Percentiles rank a stretch among this genome's conserved stretches.
Evolutionary conservation across 139 green algal genomes (phyloP).

Genomic region (Microglena sp.): DNA sequence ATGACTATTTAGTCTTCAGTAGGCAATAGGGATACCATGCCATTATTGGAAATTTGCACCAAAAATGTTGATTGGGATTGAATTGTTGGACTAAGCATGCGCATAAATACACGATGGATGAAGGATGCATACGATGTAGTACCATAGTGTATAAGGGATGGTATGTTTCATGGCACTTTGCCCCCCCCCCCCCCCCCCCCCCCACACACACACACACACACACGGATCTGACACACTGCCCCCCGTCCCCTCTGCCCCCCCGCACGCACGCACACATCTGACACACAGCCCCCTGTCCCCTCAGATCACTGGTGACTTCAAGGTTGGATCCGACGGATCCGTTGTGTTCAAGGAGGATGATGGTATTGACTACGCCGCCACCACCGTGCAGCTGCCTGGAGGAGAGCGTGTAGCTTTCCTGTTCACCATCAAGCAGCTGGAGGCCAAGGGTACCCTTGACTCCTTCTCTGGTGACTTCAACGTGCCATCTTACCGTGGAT

Average conservation of each 20-base stretch:
- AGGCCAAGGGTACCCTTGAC: constrained; percentile 75
- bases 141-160: too few relatives aligned
- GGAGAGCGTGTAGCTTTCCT: constrained; percentile 99
- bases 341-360: constrained; percentile 92
- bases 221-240: background rate
- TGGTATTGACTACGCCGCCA: constrained; percentile 95
- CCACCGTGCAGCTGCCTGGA: constrained; percentile 95
- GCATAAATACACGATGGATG: too few relatives aligned
- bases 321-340: constrained; percentile 73
- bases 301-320: constrained; percentile 41
- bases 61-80: background rate
- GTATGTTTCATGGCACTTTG: too few relatives aligned
- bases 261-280: background rate
- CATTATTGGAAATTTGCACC: background rate
- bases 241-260: background rate
- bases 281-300: background rate
- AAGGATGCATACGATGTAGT: too few relatives aligned
- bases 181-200: too few relatives aligned
- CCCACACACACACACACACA: background rate
- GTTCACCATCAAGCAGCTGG: constrained; percentile 97
- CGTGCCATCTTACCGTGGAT: constrained; percentile 97
- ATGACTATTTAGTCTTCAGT: background rate
- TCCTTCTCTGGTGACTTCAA: constrained; percentile 91
- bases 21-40: background rate
- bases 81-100: too few relatives aligned